Percentiles rank a stretch among this genome's conserved stretches.
These are phyloP conservation scores for Metschnikowia peoriensis DNA, from an alignment of 805 yeast species.

Conservation along the genomic window DNA sequence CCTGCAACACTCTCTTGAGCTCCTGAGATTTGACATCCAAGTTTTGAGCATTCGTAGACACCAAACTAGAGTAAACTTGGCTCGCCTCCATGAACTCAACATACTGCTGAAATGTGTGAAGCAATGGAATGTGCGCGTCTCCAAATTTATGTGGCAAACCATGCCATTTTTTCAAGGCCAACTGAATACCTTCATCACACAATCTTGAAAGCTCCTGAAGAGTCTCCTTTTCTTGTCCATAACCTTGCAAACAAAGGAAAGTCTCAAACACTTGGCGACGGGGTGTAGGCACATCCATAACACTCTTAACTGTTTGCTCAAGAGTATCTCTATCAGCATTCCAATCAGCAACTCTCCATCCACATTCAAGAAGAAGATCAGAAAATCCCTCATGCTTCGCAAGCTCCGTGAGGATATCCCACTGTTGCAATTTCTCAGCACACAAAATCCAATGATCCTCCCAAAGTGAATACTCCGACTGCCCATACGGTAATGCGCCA, in stretches of 20 bases:
- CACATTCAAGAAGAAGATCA: slow-evolving; percentile 93
- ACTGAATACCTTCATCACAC: slow-evolving; percentile 95
- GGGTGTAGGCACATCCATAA: slow-evolving; percentile 98
- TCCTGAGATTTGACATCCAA: slow-evolving; percentile 92
- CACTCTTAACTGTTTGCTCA: slow-evolving; percentile 90
- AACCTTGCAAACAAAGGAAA: slow-evolving; percentile 87
- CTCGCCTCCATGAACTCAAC: slow-evolving; percentile 97
- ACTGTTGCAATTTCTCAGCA: slow-evolving; percentile 94
- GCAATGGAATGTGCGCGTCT: slow-evolving; percentile 81
- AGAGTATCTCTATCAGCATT: slow-evolving; percentile 89
- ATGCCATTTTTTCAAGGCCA: slow-evolving; percentile 90
- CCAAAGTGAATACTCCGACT: slow-evolving; percentile 93
- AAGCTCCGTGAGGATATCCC: slow-evolving; percentile 95
- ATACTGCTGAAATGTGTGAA: slow-evolving; percentile 95
- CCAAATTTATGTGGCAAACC: slow-evolving; percentile 76
- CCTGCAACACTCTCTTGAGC: slow-evolving; percentile 88
- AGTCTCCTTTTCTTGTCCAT: slow-evolving; percentile 85
- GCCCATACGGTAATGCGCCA: slow-evolving; percentile 93
- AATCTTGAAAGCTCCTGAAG: slow-evolving; percentile 79
- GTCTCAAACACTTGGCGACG: slow-evolving; percentile 95
- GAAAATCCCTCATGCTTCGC: slow-evolving; percentile 98
- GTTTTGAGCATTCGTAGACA: slow-evolving; percentile 88
- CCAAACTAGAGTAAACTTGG: slow-evolving; percentile 84
- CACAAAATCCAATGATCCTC: slow-evolving; percentile 98
- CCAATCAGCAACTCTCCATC: slow-evolving; percentile 99